phyloP scores from a whole-genome alignment of 75 land plant species.

The Cryptomeria japonica region DNA sequence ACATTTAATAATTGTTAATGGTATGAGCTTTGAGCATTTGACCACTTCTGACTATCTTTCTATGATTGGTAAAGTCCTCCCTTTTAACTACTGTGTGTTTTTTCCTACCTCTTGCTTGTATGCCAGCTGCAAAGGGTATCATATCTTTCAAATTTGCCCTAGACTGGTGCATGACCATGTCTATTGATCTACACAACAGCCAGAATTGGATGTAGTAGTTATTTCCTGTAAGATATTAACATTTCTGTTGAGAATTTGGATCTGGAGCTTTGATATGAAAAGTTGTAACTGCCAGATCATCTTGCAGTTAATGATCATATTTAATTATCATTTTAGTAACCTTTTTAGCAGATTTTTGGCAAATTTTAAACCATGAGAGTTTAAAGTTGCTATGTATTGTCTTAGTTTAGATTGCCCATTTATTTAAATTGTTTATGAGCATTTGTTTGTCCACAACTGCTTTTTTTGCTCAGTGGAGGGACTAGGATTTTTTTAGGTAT shows the following conservation, averaged over 20 bases:
- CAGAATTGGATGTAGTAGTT: too few species aligned
- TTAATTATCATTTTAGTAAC: too few species aligned
- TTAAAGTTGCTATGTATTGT: not conserved
- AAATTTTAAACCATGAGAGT: not conserved
- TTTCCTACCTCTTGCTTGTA: not conserved
- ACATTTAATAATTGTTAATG: not conserved
- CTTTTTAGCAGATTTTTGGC: not conserved
- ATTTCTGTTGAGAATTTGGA: too few species aligned
- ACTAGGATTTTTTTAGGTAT: not conserved
- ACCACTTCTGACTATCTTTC: not conserved
- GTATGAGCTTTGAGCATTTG: not conserved
- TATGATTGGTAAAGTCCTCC: not conserved
- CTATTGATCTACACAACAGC: too few species aligned
- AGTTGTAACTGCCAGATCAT: too few species aligned
- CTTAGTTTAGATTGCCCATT: not conserved
- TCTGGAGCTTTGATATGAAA: too few species aligned
- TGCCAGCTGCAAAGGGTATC: not conserved
- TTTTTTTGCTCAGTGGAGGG: not conserved
- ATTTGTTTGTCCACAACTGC: not conserved
- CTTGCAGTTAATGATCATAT: too few species aligned
- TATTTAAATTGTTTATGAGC: not conserved
- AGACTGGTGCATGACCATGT: not conserved
- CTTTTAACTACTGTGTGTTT: not conserved
- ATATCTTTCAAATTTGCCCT: not conserved
- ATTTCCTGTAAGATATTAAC: too few species aligned